phyloP scores from a whole-genome alignment of 495 filamentous ascomycete species.

The Hypomontagnella submonticulosa region DNA sequence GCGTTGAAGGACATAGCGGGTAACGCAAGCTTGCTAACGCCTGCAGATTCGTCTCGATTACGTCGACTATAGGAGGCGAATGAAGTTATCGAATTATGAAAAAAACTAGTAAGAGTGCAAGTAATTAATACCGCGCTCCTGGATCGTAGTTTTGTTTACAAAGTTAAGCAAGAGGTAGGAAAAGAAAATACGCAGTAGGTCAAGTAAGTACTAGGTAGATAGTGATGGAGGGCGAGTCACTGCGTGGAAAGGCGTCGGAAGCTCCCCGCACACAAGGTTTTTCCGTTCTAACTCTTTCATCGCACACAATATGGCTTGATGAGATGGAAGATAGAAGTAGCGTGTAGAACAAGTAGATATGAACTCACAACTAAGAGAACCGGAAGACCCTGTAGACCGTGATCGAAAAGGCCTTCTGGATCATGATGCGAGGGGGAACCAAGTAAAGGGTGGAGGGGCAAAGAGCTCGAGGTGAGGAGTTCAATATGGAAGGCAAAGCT shows the following conservation, averaged over 20 bases:
- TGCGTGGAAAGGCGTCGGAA: too few species aligned
- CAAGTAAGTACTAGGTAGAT: too few species aligned
- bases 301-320: not conserved
- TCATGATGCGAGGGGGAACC: conserved; percentile 42
- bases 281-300: too few species aligned
- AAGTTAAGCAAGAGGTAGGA: too few species aligned
- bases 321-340: conserved; percentile 12
- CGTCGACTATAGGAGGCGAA: conserved; percentile 1
- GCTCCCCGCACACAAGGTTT: too few species aligned
- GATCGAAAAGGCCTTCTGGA: conserved; percentile 34
- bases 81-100: conserved; percentile 1
- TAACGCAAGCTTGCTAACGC: conserved; percentile 10
- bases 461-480: conserved; percentile 3
- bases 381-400: conserved; percentile 29
- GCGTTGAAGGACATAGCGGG: conserved; percentile 85
- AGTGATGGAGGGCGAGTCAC: too few species aligned
- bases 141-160: too few species aligned
- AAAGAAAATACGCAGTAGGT: too few species aligned
- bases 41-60: not conserved
- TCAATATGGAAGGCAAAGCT: conserved; percentile 10
- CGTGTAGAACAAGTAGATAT: not conserved
- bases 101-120: conserved; percentile 1
- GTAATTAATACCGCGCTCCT: not conserved
- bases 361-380: conserved; percentile 44
- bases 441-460: conserved; percentile 22